These are phyloP conservation scores for Vigna radiata DNA, from an alignment of 306 rosid genomes.

Conservation along the genomic window DNA sequence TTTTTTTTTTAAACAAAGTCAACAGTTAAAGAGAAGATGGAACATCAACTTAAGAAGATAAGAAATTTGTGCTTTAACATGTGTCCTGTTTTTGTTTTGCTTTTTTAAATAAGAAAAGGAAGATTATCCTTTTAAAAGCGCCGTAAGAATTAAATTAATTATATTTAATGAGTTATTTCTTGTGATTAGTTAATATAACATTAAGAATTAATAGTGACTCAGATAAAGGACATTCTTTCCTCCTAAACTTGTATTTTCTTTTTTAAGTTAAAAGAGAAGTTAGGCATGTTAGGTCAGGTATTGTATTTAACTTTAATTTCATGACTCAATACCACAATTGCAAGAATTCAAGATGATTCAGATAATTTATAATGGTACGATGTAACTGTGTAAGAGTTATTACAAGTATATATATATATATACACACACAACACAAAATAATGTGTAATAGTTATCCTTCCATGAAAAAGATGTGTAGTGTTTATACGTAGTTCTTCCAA, in stretches of 20 bases:
- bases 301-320: neutral
- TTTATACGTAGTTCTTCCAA: too few relatives aligned
- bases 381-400: neutral
- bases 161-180: neutral
- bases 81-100: neutral
- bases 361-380: neutral
- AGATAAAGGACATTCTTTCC: neutral
- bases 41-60: too few relatives aligned
- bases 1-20: too few relatives aligned
- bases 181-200: neutral
- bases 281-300: constrained; percentile 16
- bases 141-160: neutral
- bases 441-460: too few relatives aligned
- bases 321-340: neutral
- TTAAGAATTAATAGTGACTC: neutral
- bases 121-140: neutral
- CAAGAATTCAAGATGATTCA: neutral
- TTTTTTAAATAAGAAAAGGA: neutral
- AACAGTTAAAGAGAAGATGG: too few relatives aligned
- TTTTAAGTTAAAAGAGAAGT: neutral
- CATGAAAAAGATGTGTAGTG: too few relatives aligned
- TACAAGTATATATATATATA: neutral
- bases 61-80: constrained; percentile 3
- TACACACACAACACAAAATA: too few relatives aligned
- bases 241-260: neutral